Base-by-base conservation (phyloP, 2,329 filamentous ascomycete genomes). In the Xylariales sp. region DNA sequence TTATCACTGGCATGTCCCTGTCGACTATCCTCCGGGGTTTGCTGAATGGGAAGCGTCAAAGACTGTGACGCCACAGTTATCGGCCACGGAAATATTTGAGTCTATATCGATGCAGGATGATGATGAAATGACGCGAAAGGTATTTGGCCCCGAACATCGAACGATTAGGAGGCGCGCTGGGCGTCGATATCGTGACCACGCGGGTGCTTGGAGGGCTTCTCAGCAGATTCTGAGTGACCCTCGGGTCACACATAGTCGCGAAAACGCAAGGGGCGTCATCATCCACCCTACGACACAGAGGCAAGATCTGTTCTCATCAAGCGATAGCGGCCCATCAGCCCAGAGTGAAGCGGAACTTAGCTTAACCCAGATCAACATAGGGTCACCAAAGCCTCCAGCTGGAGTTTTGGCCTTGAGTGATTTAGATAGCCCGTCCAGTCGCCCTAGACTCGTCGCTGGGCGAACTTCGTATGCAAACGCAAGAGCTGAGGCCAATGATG, bases 181-280 rank as follows among this genome's bases (percentile, higher is more conserved):
- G 23, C 77, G 78, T 50, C 80, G 82, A 16, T 84, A 85, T 57
- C 80, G 77, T 55, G 82, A 85, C 64, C 79, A 77, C 12, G 81
- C 79, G 10, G 83, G 83, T 4, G 77, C 84, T 3, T 85, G 81
- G 80, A 78, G 84, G 67, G 80, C 82, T 5, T 71, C 78, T 1
- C 71, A 75, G 23, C 77, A 73, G 32, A 78, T 76, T 8, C 67
- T 80, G 9, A 78, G 79, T 61, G 82, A 83, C 64, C 80, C 82
- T 0, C 78, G 81, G 2, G 78, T 81, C 30, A 82, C 80, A 28
- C 73, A 83, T 30, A 83, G 80, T 62, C 78, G 79, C 12, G 81
- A 83, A 65, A 77, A 77, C 5, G 82, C 79, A 7, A 76, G 71
- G 32, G 80, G 81, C 8, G 74, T 79, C 5, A 75, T 80, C 23